Evolutionary conservation across 371 early-diverging fungal species (phyloP).

Genomic region (Zopfochytrium polystomum): DNA sequence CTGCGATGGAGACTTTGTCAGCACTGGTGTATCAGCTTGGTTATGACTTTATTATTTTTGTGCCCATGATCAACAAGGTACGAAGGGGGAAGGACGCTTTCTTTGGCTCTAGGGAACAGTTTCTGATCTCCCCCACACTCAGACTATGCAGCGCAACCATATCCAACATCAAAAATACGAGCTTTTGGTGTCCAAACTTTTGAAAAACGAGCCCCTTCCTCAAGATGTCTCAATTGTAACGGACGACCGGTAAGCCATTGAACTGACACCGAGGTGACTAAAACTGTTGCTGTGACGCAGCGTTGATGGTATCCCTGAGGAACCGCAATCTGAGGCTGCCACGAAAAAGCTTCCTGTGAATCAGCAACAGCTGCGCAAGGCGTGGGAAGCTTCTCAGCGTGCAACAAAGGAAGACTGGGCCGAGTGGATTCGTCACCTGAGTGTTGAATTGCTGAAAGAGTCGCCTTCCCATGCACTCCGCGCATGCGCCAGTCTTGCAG

Average conservation of each 20-base stretch:
- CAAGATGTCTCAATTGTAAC: conserved; percentile 54
- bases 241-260: conserved; percentile 21
- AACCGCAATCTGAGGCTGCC: conserved; percentile 52
- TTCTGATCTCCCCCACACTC: neutral
- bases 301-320: conserved; percentile 24
- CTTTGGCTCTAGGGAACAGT: neutral
- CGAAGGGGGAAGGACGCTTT: conserved; percentile 4
- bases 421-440: conserved; percentile 91
- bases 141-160: conserved; percentile 63
- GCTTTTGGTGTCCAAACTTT: conserved; percentile 64
- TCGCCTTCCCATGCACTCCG: conserved; percentile 93
- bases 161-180: conserved; percentile 72
- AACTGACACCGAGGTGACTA: too few relatives aligned
- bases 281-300: neutral
- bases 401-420: conserved; percentile 94
- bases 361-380: conserved; percentile 80
- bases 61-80: conserved; percentile 83
- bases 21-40: conserved; percentile 82
- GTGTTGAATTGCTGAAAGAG: conserved; percentile 91
- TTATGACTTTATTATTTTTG: conserved; percentile 83
- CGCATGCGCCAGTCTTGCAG: conserved; percentile 84
- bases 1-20: conserved; percentile 80
- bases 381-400: conserved; percentile 90
- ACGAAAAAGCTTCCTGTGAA: conserved; percentile 75
- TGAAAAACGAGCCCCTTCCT: conserved; percentile 76